Conservation (phyloP, 345 rosid genomes). For the Noccaea caerulescens region DNA sequence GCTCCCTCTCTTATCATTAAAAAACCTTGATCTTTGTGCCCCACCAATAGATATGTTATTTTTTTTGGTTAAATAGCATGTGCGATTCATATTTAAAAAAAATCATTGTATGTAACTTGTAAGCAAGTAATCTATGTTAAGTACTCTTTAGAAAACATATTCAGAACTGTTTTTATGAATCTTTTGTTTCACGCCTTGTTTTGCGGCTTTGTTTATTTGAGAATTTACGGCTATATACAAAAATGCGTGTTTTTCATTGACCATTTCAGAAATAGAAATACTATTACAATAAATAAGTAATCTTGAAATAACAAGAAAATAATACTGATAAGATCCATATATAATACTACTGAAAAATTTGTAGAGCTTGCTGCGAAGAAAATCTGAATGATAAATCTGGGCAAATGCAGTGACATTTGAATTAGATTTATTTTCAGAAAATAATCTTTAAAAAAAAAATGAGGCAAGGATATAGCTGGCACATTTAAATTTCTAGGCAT, state of each 20-base stretch:
- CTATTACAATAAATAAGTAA: no score
- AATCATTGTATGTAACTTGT: background rate
- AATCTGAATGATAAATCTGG: background rate
- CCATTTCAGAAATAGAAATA: background rate
- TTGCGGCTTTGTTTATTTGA: background rate
- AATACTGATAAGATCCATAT: no score
- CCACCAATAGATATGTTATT: background rate
- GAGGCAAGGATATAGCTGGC: constrained; percentile 26
- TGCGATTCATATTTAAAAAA: constrained; percentile 5
- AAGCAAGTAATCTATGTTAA: background rate
- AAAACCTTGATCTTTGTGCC: constrained; percentile 31
- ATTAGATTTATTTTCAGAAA: background rate
- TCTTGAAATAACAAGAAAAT: no score
- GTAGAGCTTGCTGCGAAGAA: background rate
- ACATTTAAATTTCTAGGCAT: constrained; percentile 26
- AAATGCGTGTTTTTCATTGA: background rate
- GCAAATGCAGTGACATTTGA: constrained; percentile 14
- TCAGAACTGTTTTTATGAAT: no score
- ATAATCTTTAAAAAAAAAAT: background rate
- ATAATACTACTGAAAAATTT: no score
- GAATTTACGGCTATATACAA: background rate
- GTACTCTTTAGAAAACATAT: background rate
- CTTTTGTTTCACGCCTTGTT: background rate
- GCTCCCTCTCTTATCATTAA: constrained; percentile 32
- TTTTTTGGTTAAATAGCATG: constrained; percentile 9